Conservation (phyloP, 305 asterid species). For the Fraxinus ornus region DNA sequence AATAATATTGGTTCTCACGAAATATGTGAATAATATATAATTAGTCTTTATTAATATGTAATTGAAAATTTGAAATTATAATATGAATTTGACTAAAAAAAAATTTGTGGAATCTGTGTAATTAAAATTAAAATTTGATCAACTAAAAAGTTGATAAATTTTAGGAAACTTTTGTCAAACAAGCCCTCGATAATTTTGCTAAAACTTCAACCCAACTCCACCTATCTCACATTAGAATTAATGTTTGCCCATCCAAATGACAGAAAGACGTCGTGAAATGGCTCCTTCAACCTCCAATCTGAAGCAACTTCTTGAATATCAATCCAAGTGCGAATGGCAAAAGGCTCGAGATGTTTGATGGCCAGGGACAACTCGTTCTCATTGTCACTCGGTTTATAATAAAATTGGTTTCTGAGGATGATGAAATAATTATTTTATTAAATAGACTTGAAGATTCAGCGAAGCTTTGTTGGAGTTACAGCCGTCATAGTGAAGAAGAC, state of each 20-base stretch:
- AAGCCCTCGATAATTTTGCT: no score
- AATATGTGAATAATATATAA: no score
- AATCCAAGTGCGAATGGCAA: neutral
- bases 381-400: neutral
- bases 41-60: no score
- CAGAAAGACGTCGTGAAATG: neutral
- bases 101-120: no score
- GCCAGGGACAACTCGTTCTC: neutral
- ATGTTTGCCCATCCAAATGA: neutral
- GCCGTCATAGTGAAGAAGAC: neutral
- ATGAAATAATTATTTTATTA: neutral
- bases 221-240: no score
- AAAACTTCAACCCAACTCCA: no score
- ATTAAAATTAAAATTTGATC: no score
- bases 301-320: neutral
- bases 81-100: no score
- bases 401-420: neutral
- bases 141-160: no score
- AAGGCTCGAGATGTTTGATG: neutral
- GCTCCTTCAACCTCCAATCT: neutral
- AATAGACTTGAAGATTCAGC: neutral
- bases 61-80: no score
- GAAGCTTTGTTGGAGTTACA: neutral
- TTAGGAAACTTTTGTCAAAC: no score
- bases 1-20: no score